phyloP scores from a whole-genome alignment of 2,329 filamentous ascomycete genomes.

The Colletotrichum tamarilloi region DNA sequence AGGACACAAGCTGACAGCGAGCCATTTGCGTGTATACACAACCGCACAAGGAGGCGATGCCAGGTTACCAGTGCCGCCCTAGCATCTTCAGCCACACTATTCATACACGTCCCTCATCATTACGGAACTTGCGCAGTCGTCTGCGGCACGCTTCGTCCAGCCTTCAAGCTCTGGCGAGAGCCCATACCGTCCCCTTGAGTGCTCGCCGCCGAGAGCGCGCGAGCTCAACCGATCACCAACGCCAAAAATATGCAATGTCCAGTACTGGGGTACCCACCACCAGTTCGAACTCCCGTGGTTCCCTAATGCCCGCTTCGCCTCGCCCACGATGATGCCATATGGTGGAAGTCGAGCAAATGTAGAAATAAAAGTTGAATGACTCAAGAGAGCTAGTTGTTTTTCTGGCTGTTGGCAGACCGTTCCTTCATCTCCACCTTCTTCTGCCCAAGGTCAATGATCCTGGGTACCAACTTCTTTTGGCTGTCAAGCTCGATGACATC shows the following conservation, averaged over 20 bases:
- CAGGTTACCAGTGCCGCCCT: neutral
- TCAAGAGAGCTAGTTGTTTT: constrained; percentile 21
- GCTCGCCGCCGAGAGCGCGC: neutral
- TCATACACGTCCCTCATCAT: constrained; percentile 24
- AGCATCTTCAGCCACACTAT: constrained; percentile 7
- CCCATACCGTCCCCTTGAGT: neutral
- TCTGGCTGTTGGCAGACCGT: constrained; percentile 45
- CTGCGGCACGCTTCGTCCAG: neutral
- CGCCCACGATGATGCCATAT: neutral
- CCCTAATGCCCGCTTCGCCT: neutral
- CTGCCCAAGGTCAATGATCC: constrained; percentile 78
- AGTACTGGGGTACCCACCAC: constrained; percentile 16
- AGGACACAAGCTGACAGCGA: neutral
- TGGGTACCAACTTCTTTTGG: constrained; percentile 74
- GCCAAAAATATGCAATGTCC: constrained; percentile 33
- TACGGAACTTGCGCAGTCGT: neutral
- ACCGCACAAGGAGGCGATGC: neutral
- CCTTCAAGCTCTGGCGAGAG: neutral
- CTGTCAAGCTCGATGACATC: constrained; percentile 80
- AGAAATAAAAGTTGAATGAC: constrained; percentile 12
- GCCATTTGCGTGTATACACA: neutral
- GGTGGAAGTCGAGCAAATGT: neutral
- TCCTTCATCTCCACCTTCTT: constrained; percentile 69
- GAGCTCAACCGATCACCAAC: constrained; percentile 26
- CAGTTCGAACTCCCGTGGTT: constrained; percentile 10